Percentiles rank a stretch among this genome's conserved stretches.
These are phyloP conservation scores for Triangularia setosa DNA, from an alignment of 2,329 filamentous ascomycete genomes.

Conservation along the genomic window DNA sequence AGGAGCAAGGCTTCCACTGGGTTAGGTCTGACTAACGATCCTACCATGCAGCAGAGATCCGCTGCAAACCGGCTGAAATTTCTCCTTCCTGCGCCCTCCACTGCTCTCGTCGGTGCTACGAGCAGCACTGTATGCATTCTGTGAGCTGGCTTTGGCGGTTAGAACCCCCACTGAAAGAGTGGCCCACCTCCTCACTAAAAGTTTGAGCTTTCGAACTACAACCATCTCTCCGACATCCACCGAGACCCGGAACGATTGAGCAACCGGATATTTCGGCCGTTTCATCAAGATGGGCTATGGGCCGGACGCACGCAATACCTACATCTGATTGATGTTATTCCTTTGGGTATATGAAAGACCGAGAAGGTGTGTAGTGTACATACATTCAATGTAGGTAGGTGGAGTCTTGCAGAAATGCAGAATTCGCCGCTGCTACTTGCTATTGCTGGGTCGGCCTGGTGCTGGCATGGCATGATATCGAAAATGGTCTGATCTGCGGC, in stretches of 20 bases:
- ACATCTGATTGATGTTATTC: background rate
- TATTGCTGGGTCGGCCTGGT: background rate
- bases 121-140: background rate
- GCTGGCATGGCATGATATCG: background rate
- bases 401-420: background rate
- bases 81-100: background rate
- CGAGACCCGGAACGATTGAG: background rate
- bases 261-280: slow-evolving; percentile 2
- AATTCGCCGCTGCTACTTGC: background rate
- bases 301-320: background rate
- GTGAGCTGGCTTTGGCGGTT: background rate
- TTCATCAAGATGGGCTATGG: background rate
- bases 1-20: background rate
- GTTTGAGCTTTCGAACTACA: no score
- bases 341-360: no score
- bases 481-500: background rate
- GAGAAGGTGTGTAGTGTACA: no score
- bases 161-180: background rate
- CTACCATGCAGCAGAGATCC: background rate
- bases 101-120: background rate
- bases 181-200: background rate
- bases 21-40: background rate
- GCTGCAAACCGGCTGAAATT: background rate
- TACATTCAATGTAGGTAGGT: background rate
- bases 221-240: background rate